phyloP scores from a whole-genome alignment of 306 rosid species.

The Biancaea sappan region DNA sequence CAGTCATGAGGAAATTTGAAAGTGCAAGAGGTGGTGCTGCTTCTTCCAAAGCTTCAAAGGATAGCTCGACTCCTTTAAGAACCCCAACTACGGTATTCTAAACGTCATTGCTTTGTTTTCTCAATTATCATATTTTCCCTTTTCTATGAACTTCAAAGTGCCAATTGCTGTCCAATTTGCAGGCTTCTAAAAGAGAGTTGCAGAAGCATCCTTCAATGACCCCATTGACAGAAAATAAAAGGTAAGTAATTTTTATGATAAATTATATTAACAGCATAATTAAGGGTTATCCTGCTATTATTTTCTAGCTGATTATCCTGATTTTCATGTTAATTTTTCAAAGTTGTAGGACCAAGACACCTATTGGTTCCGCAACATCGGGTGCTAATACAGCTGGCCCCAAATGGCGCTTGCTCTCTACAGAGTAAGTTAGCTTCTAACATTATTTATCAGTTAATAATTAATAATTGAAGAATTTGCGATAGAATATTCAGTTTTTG shows the following conservation, averaged over 20 bases:
- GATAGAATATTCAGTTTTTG: not conserved
- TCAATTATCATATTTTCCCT: not conserved
- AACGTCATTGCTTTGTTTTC: conserved; percentile 5
- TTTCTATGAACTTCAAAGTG: conserved; percentile 12
- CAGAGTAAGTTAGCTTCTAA: conserved; percentile 55
- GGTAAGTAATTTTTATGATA: conserved; percentile 49
- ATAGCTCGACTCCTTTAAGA: conserved; percentile 64
- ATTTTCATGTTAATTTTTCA: conserved; percentile 10
- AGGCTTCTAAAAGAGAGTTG: conserved; percentile 57
- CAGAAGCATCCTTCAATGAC: conserved; percentile 59
- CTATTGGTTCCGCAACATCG: conserved; percentile 45
- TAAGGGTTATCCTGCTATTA: not conserved
- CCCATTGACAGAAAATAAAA: conserved; percentile 79
- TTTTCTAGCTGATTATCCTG: not conserved
- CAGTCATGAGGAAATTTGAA: conserved; percentile 80
- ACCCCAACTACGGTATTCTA: conserved; percentile 72
- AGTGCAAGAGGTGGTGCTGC: conserved; percentile 60
- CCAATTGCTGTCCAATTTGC: conserved; percentile 16
- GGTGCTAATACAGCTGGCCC: conserved; percentile 46
- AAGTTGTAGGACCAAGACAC: conserved; percentile 55
- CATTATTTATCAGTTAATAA: not conserved
- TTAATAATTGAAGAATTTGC: not conserved
- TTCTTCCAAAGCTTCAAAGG: conserved; percentile 70
- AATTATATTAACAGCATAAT: not conserved
- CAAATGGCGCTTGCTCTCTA: conserved; percentile 66